phyloP scores from a whole-genome alignment of 2,329 filamentous ascomycete species.

The Cordyceps cicadae region DNA sequence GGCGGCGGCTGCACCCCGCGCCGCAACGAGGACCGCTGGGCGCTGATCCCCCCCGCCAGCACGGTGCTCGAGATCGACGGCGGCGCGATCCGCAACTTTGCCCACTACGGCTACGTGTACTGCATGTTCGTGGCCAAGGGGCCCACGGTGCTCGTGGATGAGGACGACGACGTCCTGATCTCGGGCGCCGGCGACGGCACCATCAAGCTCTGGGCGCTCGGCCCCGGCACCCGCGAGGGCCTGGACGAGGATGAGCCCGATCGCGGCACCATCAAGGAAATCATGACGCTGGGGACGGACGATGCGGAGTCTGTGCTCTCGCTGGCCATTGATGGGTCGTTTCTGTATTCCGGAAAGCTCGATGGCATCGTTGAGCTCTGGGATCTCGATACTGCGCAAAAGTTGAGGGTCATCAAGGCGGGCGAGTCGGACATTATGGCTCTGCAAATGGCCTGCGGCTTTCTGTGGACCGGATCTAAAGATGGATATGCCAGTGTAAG shows the following conservation, averaged over 20 bases:
- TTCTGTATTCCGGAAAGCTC: slow-evolving; percentile 83
- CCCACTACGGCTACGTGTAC: slow-evolving; percentile 92
- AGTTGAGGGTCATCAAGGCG: slow-evolving; percentile 76
- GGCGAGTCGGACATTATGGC: slow-evolving; percentile 78
- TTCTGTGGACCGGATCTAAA: slow-evolving; percentile 82
- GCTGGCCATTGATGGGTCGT: slow-evolving; percentile 78
- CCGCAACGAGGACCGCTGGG: slow-evolving; percentile 52
- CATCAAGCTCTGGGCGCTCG: slow-evolving; percentile 85
- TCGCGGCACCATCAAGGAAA: slow-evolving; percentile 56
- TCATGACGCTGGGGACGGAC: slow-evolving; percentile 56
- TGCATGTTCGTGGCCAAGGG: slow-evolving; percentile 84
- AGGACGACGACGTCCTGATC: slow-evolving; percentile 72
- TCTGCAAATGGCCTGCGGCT: slow-evolving; percentile 75
- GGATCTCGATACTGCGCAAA: slow-evolving; percentile 91
- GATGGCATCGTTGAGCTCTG: slow-evolving; percentile 88
- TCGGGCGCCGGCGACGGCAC: slow-evolving; percentile 90
- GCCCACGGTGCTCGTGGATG: slow-evolving; percentile 55
- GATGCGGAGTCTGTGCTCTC: slow-evolving; percentile 63
- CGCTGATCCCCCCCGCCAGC: slow-evolving; percentile 43
- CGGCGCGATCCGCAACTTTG: slow-evolving; percentile 75
- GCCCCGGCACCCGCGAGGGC: slow-evolving; percentile 14
- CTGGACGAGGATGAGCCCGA: slow-evolving; percentile 33
- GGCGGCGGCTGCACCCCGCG: slow-evolving; percentile 70
- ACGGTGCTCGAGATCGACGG: slow-evolving; percentile 70
- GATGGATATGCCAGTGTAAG: slow-evolving; percentile 75